A percentile compares a stretch with the other conserved stretches of the same genome.
phyloP scores from a whole-genome alignment of 306 rosid genomes.

The Nissolia schottii region DNA sequence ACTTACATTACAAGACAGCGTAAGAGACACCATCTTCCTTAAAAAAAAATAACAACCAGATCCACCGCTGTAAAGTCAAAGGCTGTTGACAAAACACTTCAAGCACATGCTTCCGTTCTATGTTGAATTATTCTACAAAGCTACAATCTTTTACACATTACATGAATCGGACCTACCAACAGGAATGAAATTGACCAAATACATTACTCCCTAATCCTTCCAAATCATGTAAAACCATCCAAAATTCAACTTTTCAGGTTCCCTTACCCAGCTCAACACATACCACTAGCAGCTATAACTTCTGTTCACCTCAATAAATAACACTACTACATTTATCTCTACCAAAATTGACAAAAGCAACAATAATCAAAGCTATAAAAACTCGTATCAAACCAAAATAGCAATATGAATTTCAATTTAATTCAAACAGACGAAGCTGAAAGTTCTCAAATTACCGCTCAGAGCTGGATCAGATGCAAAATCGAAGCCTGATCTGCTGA shows the following conservation, averaged over 20 bases:
- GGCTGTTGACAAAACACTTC: conserved; percentile 4
- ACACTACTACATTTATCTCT: background rate
- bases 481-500: conserved; percentile 37
- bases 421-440: background rate
- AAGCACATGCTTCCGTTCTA: conserved; percentile 15
- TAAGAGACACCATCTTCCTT: background rate
- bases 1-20: conserved; percentile 28
- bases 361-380: background rate
- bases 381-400: background rate
- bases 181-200: background rate
- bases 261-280: background rate
- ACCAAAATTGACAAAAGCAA: background rate
- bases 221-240: conserved; percentile 16
- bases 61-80: background rate
- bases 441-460: conserved; percentile 30
- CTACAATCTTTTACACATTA: background rate
- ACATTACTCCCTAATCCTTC: conserved; percentile 9
- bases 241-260: background rate
- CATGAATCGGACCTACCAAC: background rate
- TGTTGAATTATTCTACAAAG: background rate
- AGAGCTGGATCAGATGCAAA: conserved; percentile 28
- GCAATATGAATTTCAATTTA: conserved; percentile 4
- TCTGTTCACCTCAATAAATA: background rate
- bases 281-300: background rate
- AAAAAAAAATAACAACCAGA: background rate